Conservation (phyloP, 202 grass and related monocot genomes). For the Zoysia matrella region DNA sequence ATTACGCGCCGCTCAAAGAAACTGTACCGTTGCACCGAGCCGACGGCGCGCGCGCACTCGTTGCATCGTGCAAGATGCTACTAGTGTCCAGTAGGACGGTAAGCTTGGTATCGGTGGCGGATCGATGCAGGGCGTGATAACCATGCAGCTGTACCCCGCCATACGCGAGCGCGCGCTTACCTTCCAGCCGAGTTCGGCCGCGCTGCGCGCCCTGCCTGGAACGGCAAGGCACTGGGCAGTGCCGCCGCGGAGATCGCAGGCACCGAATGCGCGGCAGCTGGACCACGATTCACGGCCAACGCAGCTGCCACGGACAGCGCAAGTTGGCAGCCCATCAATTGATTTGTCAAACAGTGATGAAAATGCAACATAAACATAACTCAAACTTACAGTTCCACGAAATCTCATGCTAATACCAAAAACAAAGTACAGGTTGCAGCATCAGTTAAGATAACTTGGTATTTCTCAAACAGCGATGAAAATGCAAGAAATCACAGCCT, state of each 20-base stretch:
- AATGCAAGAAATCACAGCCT: constrained; percentile 64
- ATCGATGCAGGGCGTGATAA: not conserved
- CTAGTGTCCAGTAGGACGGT: no score
- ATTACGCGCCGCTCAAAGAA: no score
- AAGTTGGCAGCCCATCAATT: not conserved
- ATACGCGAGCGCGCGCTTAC: not conserved
- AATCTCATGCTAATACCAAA: constrained; percentile 25
- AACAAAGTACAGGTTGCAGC: constrained; percentile 37
- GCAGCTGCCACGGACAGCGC: constrained; percentile 10
- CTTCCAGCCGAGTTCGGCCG: not conserved
- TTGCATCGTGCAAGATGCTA: not conserved
- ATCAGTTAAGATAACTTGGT: constrained; percentile 24
- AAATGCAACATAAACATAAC: constrained; percentile 31
- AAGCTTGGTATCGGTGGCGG: not conserved
- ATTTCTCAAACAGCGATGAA: not conserved
- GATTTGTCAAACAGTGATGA: no score
- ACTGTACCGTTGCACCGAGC: not conserved
- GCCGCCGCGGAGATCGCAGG: not conserved
- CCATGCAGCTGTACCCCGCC: not conserved
- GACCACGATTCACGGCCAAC: constrained; percentile 26
- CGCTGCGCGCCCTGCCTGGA: constrained; percentile 6
- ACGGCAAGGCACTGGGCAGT: not conserved
- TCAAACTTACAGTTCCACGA: constrained; percentile 53
- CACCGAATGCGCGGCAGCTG: not conserved
- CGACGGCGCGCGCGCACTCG: not conserved